Evolutionary conservation across 2,329 filamentous ascomycete genomes (phyloP).

Genomic region (Ascomycota sp.): DNA sequence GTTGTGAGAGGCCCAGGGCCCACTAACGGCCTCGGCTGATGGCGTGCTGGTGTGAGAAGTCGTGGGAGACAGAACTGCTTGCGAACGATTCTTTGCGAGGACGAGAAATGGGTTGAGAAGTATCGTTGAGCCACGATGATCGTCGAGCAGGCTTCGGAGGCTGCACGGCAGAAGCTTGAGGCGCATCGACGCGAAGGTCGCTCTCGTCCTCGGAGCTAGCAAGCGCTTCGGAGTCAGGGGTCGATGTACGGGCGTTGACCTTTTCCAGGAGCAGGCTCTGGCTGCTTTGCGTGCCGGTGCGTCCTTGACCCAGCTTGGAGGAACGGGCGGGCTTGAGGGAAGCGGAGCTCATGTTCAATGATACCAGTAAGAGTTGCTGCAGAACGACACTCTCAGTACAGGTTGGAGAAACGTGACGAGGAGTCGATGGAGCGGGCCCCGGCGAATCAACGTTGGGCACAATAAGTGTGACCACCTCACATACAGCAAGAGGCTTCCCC

Average conservation of each 20-base stretch:
- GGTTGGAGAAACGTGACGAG: background rate
- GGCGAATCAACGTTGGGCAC: no score
- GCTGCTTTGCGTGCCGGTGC: conserved; percentile 30
- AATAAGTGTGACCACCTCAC: no score
- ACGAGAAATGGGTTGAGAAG: conserved; percentile 39
- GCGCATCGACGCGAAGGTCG: conserved; percentile 40
- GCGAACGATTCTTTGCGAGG: conserved; percentile 61
- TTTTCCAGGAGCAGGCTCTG: conserved; percentile 55
- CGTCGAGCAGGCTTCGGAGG: conserved; percentile 46
- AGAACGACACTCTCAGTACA: no score
- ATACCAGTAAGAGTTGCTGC: no score
- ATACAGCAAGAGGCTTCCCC: no score
- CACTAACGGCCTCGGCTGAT: conserved; percentile 36
- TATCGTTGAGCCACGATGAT: conserved; percentile 75
- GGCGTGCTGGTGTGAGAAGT: conserved; percentile 68
- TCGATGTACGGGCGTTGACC: conserved; percentile 59
- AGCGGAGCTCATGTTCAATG: conserved; percentile 27
- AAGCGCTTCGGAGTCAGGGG: conserved; percentile 82
- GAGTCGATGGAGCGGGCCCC: no score
- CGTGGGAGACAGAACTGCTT: conserved; percentile 57
- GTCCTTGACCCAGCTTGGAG: conserved; percentile 28
- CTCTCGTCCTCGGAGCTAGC: conserved; percentile 88
- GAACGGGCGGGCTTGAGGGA: conserved; percentile 27
- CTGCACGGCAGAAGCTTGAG: conserved; percentile 19
- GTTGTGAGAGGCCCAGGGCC: conserved; percentile 34